Evolutionary conservation across 345 rosid genomes (phyloP), one percentile per base, ranked within the genome.

Genomic region (Turnera subulata): DNA sequence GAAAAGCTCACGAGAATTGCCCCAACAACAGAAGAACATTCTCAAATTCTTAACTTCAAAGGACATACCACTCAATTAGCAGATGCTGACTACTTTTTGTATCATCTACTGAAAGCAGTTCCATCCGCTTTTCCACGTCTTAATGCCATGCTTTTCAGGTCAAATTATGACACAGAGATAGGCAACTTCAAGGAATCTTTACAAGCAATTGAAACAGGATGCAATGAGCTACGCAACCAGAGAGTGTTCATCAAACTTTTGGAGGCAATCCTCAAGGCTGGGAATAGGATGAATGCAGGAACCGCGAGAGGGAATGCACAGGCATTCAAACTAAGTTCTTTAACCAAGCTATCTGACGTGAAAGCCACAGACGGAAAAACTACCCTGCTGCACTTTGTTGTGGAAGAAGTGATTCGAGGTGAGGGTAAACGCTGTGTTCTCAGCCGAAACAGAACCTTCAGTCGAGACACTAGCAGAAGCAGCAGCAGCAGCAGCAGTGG

Each of bases 261-360:
- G 6, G 99, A 93, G 53, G 99, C 99, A 1, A 72, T 93, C 49
- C 89, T 93, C 7, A 89, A 93, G 78, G 91, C 97, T 15, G 99
- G 99, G 0, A 89, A 93, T 50, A 73, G 97, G 5, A 93, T 93
- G 99, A 93, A 89, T 63, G 91, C 88, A 0, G 96, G 99, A 46
- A 93, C 97, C 18, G 65, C 88, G 11, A 61, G 99, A 70, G 99
- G 97, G 20, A 78, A 89, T 63, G 99, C 99, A 1, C 87, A 78
- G 35, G 99, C 97, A 17, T 93, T 89, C 70, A 76, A 85, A 24
- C 85, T 89, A 17, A 79, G 71, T 33, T 73, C 96, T 15, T 83
- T 93, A 13, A 69, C 76, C 56, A 93, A 93, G 62, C 88, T 89
- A 20, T 79, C 97, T 0, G 97, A 93, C 29, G 97, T 93, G 26